Evolutionary conservation across 1,284 basidiomycete species (phyloP), one percentile per base, ranked within the genome.

Genomic region (Naganishia cerealis): DNA sequence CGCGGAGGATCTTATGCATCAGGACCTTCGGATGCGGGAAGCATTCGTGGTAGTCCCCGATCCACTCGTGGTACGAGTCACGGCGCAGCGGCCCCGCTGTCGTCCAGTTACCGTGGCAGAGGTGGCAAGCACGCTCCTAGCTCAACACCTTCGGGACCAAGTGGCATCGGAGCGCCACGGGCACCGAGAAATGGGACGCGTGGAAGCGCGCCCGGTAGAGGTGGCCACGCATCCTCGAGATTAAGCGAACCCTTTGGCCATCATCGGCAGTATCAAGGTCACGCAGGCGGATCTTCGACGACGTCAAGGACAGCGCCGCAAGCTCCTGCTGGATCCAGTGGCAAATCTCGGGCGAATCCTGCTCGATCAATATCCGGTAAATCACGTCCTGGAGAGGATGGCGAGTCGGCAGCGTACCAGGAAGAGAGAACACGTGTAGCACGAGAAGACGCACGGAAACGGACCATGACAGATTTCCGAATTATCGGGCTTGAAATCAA

Each of bases 381-480:
- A 61, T 1, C 61, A 36, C 61, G 56, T 38, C 8, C 46, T 8
- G 59, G 52, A 10, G 66, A 66, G 1, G 66, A 67, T 15, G 53
- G 62, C 52, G 61, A 53, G 33, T 36, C 50, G 3, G 50, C 61
- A 16, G 62, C 54, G 48, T 54, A 66, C 4, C 68, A 65, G 3
- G 66, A 68, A 63, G 69, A 75, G 63, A 69, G 71, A 67, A 65
- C 73, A 57, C 71, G 67, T 71, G 67, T 73, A 57, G 77, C 78
- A 40, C 75, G 75, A 71, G 92, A 80, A 86, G 90, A 82, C 86
- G 90, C 79, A 82, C 88, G 74, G 48, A 80, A 78, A 71, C 87
- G 91, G 70, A 94, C 92, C 42, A 86, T 96, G 76, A 95, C 93
- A 56, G 94, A 96, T 82, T 97, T 96, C 86, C 91, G 94, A 81